Base-by-base conservation (phyloP, 495 filamentous ascomycete genomes). In the Tetracladium marchalianum region DNA sequence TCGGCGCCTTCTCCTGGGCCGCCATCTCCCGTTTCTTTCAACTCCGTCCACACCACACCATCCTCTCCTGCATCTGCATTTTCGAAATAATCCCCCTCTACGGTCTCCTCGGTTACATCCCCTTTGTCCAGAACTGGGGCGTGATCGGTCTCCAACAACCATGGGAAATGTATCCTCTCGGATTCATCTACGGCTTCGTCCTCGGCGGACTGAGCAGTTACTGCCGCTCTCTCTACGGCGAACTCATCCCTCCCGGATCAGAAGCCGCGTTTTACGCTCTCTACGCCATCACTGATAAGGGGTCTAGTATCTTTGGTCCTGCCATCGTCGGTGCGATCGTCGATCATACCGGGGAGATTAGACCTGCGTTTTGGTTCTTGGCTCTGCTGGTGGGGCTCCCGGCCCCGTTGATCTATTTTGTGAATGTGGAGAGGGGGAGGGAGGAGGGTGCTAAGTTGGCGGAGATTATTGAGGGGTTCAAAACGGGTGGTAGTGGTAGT, bases 231-330 rank as follows among this genome's bases (percentile, higher is more conserved):
- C 72, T 98, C 35, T 98, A 82, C 58, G 90, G 88, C 17, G 87
- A 96, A 60, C 71, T 98, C 31, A 80, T 98, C 53, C 92, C 92
- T 17, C 87, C 89, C 0, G 92, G 92, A 10, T 92, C 80, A 17
- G 92, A 98, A 66, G 88, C 92, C 1, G 87, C 92, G 0, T 98
- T 98, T 60, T 98, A 90, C 62, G 89, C 92, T 0, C 75, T 98
- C 1, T 98, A 95, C 55, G 90, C 92, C 5, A 95, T 98, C 50
- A 98, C 92, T 11, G 92, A 98, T 58, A 98, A 98, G 64, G 92
- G 92, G 16, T 92, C 85, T 6, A 92, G 85, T 58, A 70, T 98
- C 13, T 95, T 98, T 60, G 92, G 92, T 0, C 92, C 92, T 4
- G 82, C 87, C 2, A 90, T 98, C 57, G 93, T 97, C 1, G 92